Evolutionary conservation across 2,329 filamentous ascomycete species (phyloP).

Genomic region (Pyricularia grisea): DNA sequence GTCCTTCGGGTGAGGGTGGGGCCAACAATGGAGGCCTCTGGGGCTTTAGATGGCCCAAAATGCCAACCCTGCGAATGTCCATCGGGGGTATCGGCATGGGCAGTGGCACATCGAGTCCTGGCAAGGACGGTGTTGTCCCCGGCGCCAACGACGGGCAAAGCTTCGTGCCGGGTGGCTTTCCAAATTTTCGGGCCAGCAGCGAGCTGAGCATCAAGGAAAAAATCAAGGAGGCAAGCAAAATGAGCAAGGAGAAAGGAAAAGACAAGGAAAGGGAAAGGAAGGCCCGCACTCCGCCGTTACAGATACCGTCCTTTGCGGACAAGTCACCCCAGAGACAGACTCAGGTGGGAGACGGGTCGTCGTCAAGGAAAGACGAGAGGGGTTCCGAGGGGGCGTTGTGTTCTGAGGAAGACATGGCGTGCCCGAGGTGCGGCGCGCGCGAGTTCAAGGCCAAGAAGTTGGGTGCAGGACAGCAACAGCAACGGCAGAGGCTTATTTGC

Average conservation of each 20-base stretch:
- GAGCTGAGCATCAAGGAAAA: background rate
- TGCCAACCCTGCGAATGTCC: slow-evolving; percentile 5
- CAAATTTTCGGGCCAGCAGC: background rate
- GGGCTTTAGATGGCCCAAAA: slow-evolving; percentile 3
- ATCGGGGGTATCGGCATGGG: background rate
- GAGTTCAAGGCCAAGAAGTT: slow-evolving; percentile 54
- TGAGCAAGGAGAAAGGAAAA: background rate
- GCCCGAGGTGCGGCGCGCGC: slow-evolving; percentile 47
- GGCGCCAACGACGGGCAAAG: background rate
- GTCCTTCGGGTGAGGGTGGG: background rate
- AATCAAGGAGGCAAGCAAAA: background rate
- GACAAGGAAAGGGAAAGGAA: background rate
- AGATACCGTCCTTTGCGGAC: background rate
- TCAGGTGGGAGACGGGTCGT: background rate
- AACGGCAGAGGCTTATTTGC: slow-evolving; percentile 51
- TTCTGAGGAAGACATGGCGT: slow-evolving; percentile 37
- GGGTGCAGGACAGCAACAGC: slow-evolving; percentile 18
- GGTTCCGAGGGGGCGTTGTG: slow-evolving; percentile 43
- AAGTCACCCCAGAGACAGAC: background rate
- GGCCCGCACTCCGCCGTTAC: background rate
- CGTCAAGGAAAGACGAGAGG: slow-evolving; percentile 35
- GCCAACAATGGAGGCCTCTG: background rate
- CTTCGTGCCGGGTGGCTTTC: background rate
- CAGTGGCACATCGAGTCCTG: background rate
- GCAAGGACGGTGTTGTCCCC: background rate